A percentile compares a stretch with the other conserved stretches of the same genome.
phyloP scores from a whole-genome alignment of 345 rosid species.

The Brassica incana region DNA sequence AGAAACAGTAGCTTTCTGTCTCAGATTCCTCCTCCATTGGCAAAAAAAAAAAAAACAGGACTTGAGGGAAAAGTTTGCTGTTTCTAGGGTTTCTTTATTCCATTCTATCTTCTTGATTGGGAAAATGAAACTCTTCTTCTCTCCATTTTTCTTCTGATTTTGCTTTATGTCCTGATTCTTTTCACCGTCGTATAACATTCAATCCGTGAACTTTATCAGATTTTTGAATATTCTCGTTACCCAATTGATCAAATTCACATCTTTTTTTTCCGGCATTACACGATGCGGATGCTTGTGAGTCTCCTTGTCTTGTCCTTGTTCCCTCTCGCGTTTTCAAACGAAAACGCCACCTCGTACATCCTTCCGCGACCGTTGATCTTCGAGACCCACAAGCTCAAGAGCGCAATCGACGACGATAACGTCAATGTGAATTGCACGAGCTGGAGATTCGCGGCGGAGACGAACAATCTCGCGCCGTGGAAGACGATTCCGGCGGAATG shows the following conservation, averaged over 20 bases:
- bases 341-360: slow-evolving; percentile 36
- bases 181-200: neutral
- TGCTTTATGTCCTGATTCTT: neutral
- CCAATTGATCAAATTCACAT: slow-evolving; percentile 8
- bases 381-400: slow-evolving; percentile 41
- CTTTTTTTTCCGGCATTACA: neutral
- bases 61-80: slow-evolving; percentile 22
- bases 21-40: slow-evolving; percentile 5
- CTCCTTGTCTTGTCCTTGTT: slow-evolving; percentile 40
- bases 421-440: slow-evolving; percentile 60
- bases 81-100: slow-evolving; percentile 21
- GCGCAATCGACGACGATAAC: slow-evolving; percentile 38
- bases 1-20: slow-evolving; percentile 18
- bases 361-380: slow-evolving; percentile 66
- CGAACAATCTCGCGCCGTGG: slow-evolving; percentile 82
- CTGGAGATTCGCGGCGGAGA: slow-evolving; percentile 86
- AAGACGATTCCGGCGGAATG: slow-evolving; percentile 69
- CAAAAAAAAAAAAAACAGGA: neutral
- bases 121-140: neutral
- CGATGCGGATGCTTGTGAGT: slow-evolving; percentile 44
- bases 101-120: neutral
- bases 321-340: slow-evolving; percentile 43
- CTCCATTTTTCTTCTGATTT: neutral
- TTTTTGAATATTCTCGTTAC: neutral
- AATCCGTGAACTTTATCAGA: neutral